Evolutionary conservation across 140 eudicot species (phyloP), one percentile per base, ranked within the genome.

Genomic region (Cichorium intybus): DNA sequence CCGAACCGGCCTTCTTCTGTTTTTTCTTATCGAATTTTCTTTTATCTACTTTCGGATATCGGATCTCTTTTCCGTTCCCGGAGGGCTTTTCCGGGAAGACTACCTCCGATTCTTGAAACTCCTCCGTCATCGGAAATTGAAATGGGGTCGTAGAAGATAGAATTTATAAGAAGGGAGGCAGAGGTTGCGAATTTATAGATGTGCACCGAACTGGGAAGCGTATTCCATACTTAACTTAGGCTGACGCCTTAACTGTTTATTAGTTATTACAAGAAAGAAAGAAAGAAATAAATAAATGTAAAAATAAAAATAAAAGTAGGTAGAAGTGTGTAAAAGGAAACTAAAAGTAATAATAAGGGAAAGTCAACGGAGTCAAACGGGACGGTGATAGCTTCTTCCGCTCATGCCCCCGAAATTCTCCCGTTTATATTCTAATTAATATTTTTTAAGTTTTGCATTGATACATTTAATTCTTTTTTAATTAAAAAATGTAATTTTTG

Each of bases 61-160:
- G 52, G 73, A 47, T 17, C 48, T 65, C 78, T 48, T 54, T 73
- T 56, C 59, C 56, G 14, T 28, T 73, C 4, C 68, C 63, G 41
- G 52, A 22, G 34, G 33, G 10, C 0, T 24, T 54, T 39, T 74
- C 62, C 2, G 77, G 77, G 49, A 81, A 84, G 17, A 84, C 18
- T 5, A 84, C 50, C 24, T 84, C 93, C 21, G 89, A 84, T 82
- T 82, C 93, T 57, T 84, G 79, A 39, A 79, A 75, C 14, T 87
- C 93, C 58, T 87, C 87, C 17, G 74, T 84, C 88, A 84, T 84
- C 48, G 55, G 52, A 52, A 23, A 55, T 18, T 18, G 58, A 21
- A 47, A 51, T 28, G 24, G 76, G 28, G 15, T 22, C 21, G 45
- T 11, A 17, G 65, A 69, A 75, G 46, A 49, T 5, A 43, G 64